A percentile compares a stretch with the other conserved stretches of the same genome.
phyloP scores from a whole-genome alignment of 345 rosid species.

The Citrus sp. region DNA sequence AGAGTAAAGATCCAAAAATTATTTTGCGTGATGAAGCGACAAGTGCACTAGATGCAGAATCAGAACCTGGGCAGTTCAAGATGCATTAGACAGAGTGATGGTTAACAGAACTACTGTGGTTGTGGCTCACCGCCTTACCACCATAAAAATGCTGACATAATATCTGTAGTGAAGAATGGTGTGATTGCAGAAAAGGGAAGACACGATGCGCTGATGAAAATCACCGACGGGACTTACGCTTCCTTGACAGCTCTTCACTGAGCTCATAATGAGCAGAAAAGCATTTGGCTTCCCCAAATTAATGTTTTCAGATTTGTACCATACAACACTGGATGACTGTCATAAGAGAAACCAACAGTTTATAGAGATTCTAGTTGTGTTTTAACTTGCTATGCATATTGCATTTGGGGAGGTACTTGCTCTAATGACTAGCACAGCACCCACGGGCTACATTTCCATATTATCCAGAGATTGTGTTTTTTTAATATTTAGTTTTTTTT shows the following conservation, averaged over 20 bases:
- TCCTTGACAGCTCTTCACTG: constrained; percentile 55
- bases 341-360: no score
- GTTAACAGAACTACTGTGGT: constrained; percentile 51
- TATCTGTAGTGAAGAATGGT: constrained; percentile 66
- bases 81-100: constrained; percentile 69
- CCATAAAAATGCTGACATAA: constrained; percentile 56
- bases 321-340: no score
- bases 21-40: constrained; percentile 70
- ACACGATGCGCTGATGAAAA: constrained; percentile 49
- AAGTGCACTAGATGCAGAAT: constrained; percentile 67
- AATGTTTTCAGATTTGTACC: no score
- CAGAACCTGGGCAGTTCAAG: constrained; percentile 55
- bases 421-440: no score
- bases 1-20: constrained; percentile 61
- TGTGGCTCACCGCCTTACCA: constrained; percentile 62
- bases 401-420: no score
- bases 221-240: constrained; percentile 42
- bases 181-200: constrained; percentile 59
- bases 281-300: no score
- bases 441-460: no score
- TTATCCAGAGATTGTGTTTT: no score
- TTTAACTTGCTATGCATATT: no score
- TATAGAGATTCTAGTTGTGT: no score
- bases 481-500: no score
- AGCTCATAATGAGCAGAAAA: constrained; percentile 1